Conservation (phyloP, 495 filamentous ascomycete species). For the Mycothermus thermophilus region DNA sequence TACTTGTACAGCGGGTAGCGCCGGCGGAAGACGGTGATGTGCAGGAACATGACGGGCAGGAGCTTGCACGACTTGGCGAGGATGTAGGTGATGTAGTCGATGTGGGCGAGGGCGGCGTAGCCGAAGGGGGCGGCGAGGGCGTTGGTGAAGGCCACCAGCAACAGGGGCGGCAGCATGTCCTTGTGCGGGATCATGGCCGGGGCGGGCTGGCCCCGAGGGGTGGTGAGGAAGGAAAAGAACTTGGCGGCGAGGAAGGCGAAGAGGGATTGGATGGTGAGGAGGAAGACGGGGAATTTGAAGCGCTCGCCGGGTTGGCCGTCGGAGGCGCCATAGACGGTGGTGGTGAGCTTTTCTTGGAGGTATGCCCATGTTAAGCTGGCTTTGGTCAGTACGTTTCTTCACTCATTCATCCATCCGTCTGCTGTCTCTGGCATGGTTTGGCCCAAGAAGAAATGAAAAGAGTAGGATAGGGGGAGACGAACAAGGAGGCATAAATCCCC, state of each 20-base stretch:
- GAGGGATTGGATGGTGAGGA: constrained; percentile 89
- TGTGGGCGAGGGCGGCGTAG: constrained; percentile 82
- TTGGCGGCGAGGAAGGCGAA: constrained; percentile 75
- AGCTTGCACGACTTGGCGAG: constrained; percentile 97
- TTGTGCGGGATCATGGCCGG: constrained; percentile 63
- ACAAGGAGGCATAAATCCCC: constrained; percentile 96
- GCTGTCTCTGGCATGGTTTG: too few species aligned
- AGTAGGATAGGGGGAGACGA: constrained; percentile 25
- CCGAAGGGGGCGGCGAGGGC: constrained; percentile 88
- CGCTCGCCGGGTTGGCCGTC: too few species aligned
- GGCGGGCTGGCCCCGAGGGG: constrained; percentile 32
- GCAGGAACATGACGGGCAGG: constrained; percentile 91
- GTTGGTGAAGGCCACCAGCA: constrained; percentile 74
- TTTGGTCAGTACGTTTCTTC: constrained; percentile 6
- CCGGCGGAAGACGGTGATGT: constrained; percentile 82
- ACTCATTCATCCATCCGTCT: too few species aligned
- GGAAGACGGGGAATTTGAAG: constrained; percentile 85
- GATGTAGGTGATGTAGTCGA: constrained; percentile 98
- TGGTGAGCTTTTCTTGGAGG: constrained; percentile 94
- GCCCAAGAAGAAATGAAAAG: too few species aligned
- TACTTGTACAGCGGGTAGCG: constrained; percentile 95
- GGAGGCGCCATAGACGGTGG: constrained; percentile 63
- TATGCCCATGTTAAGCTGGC: constrained; percentile 90
- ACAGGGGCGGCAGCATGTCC: constrained; percentile 59
- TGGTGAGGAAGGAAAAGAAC: constrained; percentile 60